Base-by-base conservation (phyloP, 805 yeast genomes). In the Barnettozyma wickerhamii region DNA sequence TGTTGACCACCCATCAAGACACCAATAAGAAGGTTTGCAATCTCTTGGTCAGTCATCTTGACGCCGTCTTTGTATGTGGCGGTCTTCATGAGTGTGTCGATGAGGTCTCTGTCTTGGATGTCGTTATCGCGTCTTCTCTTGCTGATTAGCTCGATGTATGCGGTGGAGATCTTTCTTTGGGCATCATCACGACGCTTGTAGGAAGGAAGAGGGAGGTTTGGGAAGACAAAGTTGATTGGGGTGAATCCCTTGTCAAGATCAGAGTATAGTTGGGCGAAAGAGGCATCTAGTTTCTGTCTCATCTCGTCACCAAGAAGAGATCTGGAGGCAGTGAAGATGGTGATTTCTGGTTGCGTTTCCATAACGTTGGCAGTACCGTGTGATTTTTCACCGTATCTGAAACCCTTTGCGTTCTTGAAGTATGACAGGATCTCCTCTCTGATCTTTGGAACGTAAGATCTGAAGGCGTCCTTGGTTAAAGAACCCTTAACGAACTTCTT, bases 1-100 rank as follows among this genome's bases (percentile, higher is more conserved):
- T 93, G 99, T 71, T 93, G 99, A 48, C 99, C 99, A 56, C 99
- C 99, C 99, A 93, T 93, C 47, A 93, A 73, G 41, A 93, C 84
- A 64, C 98, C 99, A 64, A 93, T 91, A 63, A 89, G 71, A 63
- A 93, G 72, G 65, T 90, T 85, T 37, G 98, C 93, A 58, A 93
- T 88, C 68, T 93, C 95, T 62, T 82, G 81, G 63, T 93, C 99
- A 20, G 96, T 83, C 97, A 93, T 90, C 58, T 75, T 74, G 36
- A 81, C 80, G 54, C 99, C 99, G 60, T 93, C 98, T 63, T 87
- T 90, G 69, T 93, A 93, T 45, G 86, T 79, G 31, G 90, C 83
- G 53, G 71, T 73, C 53, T 79, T 76, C 86, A 93, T 78, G 60
- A 89, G 74, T 14, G 93, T 75, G 62, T 91, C 98, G 51, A 93